phyloP scores from a whole-genome alignment of 1,284 basidiomycete species.

The Paramarasmius palmivorus region DNA sequence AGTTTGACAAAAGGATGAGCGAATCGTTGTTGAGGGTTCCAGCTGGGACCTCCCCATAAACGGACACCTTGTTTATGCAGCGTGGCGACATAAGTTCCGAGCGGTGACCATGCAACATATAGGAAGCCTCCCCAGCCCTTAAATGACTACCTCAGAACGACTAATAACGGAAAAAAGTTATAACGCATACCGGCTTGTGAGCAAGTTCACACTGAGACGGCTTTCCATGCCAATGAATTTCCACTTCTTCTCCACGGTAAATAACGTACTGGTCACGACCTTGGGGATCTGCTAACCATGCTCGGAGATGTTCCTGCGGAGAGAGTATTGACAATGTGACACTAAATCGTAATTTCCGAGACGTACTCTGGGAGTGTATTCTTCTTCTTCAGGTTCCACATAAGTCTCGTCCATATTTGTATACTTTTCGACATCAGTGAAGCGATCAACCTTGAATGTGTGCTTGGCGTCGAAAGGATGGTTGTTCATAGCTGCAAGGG shows the following conservation, averaged over 20 bases:
- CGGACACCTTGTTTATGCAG: conserved; percentile 95
- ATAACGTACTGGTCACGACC: conserved; percentile 97
- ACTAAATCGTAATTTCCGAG: neutral
- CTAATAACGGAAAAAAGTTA: conserved; percentile 8
- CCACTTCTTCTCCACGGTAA: conserved; percentile 90
- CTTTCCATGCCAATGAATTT: conserved; percentile 93
- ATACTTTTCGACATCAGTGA: conserved; percentile 91
- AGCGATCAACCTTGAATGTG: conserved; percentile 88
- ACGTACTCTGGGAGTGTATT: conserved; percentile 79
- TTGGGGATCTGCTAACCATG: conserved; percentile 91
- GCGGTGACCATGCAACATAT: conserved; percentile 97
- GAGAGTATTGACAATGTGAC: neutral
- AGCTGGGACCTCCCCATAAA: conserved; percentile 92
- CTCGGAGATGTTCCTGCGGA: conserved; percentile 86
- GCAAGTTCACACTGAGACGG: conserved; percentile 86
- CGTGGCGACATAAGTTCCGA: conserved; percentile 92
- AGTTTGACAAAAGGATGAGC: conserved; percentile 95
- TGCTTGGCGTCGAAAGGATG: conserved; percentile 93
- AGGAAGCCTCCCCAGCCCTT: conserved; percentile 94
- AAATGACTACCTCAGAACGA: conserved; percentile 14
- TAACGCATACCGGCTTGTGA: conserved; percentile 65
- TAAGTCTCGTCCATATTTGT: conserved; percentile 83
- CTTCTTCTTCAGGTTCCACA: conserved; percentile 76
- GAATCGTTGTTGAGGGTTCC: conserved; percentile 86
- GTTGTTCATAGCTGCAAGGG: conserved; percentile 81